phyloP scores from a whole-genome alignment of 1,139 yeast species.

The Pichia sp. region DNA sequence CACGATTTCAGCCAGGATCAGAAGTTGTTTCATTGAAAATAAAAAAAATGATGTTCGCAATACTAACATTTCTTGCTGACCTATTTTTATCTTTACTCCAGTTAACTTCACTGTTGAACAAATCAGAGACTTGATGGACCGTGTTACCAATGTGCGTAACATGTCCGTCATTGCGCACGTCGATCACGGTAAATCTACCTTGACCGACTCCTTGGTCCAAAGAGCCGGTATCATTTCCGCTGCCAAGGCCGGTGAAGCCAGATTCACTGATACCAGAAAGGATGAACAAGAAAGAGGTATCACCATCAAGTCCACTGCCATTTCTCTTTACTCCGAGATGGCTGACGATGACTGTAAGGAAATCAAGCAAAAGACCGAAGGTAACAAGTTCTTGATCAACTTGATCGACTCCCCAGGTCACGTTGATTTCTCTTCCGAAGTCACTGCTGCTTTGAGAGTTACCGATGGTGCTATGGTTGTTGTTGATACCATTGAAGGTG shows the following conservation, averaged over 20 bases:
- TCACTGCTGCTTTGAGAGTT: slow-evolving; percentile 99
- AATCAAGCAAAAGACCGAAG: slow-evolving; percentile 90
- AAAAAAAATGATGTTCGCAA: neutral
- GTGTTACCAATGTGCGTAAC: slow-evolving; percentile 99
- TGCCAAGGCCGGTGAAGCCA: slow-evolving; percentile 99
- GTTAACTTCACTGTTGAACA: slow-evolving; percentile 83
- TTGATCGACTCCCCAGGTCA: slow-evolving; percentile 99
- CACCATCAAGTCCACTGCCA: slow-evolving; percentile 98
- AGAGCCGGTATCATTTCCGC: slow-evolving; percentile 99
- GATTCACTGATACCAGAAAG: slow-evolving; percentile 99
- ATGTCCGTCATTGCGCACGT: slow-evolving; percentile 99
- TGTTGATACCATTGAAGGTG: slow-evolving; percentile 99
- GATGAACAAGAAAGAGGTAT: slow-evolving; percentile 99
- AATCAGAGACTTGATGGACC: slow-evolving; percentile 99
- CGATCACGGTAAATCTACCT: slow-evolving; percentile 99
- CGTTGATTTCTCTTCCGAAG: slow-evolving; percentile 99
- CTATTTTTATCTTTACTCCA: slow-evolving; percentile 23
- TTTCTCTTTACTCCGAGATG: slow-evolving; percentile 90
- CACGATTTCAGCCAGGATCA: too few species aligned
- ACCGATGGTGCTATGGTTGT: slow-evolving; percentile 99
- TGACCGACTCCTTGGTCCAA: slow-evolving; percentile 98
- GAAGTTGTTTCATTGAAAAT: too few species aligned
- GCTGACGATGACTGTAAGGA: slow-evolving; percentile 89
- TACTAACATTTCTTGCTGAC: slow-evolving; percentile 7
- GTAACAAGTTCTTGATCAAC: slow-evolving; percentile 94